Evolutionary conservation across 106 monocot genomes (phyloP).

Genomic region (Platanthera guangdongensis): DNA sequence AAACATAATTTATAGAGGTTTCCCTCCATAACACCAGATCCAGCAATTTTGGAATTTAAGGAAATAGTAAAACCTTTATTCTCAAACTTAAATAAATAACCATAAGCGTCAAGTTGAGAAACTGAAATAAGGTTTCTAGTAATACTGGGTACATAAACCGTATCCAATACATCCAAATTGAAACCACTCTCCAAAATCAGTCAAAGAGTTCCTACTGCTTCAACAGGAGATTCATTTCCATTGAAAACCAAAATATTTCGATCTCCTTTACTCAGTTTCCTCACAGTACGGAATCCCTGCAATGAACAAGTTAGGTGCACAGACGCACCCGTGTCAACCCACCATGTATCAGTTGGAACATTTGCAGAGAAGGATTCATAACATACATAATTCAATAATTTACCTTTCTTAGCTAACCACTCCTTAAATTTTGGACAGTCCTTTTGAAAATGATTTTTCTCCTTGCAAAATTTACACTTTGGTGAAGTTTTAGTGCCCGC

Average conservation of each 20-base stretch:
- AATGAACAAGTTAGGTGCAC: slow-evolving; percentile 2
- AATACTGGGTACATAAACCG: slow-evolving; percentile 5
- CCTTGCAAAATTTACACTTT: too few relatives aligned
- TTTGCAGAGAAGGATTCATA: slow-evolving; percentile 2
- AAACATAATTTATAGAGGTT: background rate
- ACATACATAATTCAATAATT: background rate
- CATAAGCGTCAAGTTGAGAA: slow-evolving; percentile 9
- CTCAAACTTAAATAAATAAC: background rate
- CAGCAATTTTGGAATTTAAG: background rate
- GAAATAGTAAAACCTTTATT: too few relatives aligned
- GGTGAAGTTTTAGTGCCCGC: too few relatives aligned
- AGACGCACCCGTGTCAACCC: slow-evolving; percentile 8
- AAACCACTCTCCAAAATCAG: background rate
- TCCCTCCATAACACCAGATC: background rate
- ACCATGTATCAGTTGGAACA: slow-evolving; percentile 5
- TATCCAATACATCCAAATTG: slow-evolving; percentile 7
- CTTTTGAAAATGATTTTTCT: too few relatives aligned
- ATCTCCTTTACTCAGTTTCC: background rate
- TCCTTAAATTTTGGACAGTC: too few relatives aligned
- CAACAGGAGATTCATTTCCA: background rate
- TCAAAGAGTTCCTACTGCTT: background rate
- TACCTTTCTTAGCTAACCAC: background rate
- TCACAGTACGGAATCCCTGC: background rate
- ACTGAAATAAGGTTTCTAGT: slow-evolving; percentile 8
- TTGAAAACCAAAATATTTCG: background rate